Evolutionary conservation across 176 grass and related monocot genomes (phyloP).

Genomic region (Eleusine coracana): DNA sequence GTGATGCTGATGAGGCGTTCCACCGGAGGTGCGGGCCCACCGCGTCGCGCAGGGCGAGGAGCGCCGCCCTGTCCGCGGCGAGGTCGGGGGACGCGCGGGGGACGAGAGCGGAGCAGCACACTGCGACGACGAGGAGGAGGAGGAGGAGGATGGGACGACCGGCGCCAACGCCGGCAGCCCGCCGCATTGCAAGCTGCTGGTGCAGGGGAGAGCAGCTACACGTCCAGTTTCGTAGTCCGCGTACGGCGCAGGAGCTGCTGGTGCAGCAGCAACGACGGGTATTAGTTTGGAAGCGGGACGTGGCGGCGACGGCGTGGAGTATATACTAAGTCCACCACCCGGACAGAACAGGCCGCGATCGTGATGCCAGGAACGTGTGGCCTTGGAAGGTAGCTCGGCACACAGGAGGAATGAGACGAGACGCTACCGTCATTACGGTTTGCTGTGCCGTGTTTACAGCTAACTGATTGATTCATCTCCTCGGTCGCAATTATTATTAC

Average conservation of each 20-base stretch:
- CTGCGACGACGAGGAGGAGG: neutral
- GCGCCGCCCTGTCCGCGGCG: slow-evolving; percentile 59
- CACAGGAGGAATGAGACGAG: neutral
- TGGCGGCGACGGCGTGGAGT: neutral
- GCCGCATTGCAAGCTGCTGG: neutral
- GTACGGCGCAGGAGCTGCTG: too few relatives aligned
- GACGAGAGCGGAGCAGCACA: neutral
- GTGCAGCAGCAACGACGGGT: neutral
- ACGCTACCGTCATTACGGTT: neutral
- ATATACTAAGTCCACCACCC: neutral
- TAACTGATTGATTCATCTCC: neutral
- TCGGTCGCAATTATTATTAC: neutral
- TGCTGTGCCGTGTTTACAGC: neutral
- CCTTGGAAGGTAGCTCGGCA: neutral
- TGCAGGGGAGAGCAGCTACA: too few relatives aligned
- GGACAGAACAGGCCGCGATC: neutral
- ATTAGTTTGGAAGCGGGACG: neutral
- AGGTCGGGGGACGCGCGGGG: slow-evolving; percentile 38
- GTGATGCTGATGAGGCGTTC: slow-evolving; percentile 34
- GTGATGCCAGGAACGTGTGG: slow-evolving; percentile 1
- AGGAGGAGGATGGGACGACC: neutral
- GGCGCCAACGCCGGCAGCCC: neutral
- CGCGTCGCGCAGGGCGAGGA: slow-evolving; percentile 58
- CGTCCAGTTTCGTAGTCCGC: too few relatives aligned
- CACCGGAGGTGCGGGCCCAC: slow-evolving; percentile 48